Evolutionary conservation across 139 green algal species (phyloP).

Genomic region (Coelastrella sp.): DNA sequence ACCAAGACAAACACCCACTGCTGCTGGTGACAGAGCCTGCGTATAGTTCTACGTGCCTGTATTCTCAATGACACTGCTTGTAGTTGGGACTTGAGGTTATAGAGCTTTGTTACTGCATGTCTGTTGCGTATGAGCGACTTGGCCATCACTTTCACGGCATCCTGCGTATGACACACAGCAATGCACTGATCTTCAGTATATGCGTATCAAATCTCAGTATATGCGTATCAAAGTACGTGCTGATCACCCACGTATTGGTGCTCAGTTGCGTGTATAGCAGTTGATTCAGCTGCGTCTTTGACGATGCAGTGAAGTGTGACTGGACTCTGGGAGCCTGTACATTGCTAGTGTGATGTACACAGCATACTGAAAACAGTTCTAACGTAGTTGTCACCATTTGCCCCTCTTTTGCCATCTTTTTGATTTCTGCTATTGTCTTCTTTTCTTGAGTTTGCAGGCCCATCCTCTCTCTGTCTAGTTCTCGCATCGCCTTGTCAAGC

Average conservation of each 20-base stretch:
- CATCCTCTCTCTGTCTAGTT: conserved; percentile 91
- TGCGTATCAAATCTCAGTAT: no score
- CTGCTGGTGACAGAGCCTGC: no score
- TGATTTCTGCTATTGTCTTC: conserved; percentile 96
- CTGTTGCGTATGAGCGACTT: conserved; percentile 98
- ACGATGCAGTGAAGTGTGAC: no score
- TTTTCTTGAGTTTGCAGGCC: conserved; percentile 87
- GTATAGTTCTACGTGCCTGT: conserved; percentile 63
- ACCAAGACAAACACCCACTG: no score
- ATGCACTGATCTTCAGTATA: background rate
- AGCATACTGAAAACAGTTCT: background rate
- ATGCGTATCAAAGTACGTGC: no score
- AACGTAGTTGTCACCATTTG: conserved; percentile 87
- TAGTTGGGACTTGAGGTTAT: conserved; percentile 96
- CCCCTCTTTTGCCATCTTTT: conserved; percentile 96
- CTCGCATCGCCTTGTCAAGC: conserved; percentile 97
- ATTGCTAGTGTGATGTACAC: background rate
- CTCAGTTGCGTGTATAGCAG: no score
- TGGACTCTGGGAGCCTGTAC: no score
- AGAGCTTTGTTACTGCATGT: conserved; percentile 98
- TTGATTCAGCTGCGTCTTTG: no score
- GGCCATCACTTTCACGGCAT: conserved; percentile 98
- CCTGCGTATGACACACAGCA: conserved; percentile 68
- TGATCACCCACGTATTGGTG: no score
- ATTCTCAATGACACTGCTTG: conserved; percentile 97